Base-by-base conservation (phyloP, 2,329 filamentous ascomycete genomes). In the Aspergillus latus region DNA sequence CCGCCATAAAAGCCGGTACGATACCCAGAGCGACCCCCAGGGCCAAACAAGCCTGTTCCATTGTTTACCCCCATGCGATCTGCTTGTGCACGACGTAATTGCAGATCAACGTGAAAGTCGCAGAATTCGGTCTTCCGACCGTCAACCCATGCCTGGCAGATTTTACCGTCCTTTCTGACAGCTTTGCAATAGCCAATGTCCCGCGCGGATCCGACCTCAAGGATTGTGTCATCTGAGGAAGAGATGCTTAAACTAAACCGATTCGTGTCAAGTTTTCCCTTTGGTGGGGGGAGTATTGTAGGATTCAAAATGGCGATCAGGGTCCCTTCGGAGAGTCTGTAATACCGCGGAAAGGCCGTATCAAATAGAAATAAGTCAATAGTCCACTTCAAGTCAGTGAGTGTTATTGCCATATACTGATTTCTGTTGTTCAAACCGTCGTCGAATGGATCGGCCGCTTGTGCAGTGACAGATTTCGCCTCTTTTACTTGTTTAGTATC, bases 291-390 rank as follows among this genome's bases (percentile, higher is more conserved):
- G 86, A 99, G 90, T 64, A 97, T 88, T 15, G 81, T 86, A 1
- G 94, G 94, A 68, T 99, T 99, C 30, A 99, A 80, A 28, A 99
- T 89, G 4, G 93, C 94, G 54, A 99, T 80, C 1, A 97, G 83
- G 0, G 92, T 97, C n/a, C 94, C 94, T 1, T 90, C 84, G 0
- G 87, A 87, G n/a, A 97, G 79, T 69, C 96, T 96, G 88, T 93
- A 97, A 77, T 94, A 99, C 53, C 89, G 86, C 13, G 90, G 88
- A 66, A 97, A 97, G 5, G 91, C 95, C 0, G 88, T 86, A 66
- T 90, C 89, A 74, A 99, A 99, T 11, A 99, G 83, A 66, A 92
- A 97, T 42, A 97, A 82, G 62, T 97, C 92, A 10, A 99, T 74
- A 65, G 96, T 91, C 85, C 87, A 96, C 66, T 91, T 88, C 9